These are phyloP conservation scores for Marsdenia floribunda DNA, from an alignment of 257 asterid genomes.

Conservation along the genomic window DNA sequence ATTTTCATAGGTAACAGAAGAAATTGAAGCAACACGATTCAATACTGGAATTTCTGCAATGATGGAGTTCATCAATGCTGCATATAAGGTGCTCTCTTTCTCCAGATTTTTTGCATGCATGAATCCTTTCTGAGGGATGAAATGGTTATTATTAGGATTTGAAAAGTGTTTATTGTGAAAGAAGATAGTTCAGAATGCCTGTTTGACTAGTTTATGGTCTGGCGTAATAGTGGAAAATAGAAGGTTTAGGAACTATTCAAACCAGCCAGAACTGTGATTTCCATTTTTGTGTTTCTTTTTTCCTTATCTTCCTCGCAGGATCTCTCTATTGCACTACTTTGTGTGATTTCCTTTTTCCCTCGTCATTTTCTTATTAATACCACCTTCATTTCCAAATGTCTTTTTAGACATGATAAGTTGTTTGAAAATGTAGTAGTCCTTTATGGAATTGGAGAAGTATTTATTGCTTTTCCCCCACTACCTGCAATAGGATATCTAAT, in stretches of 20 bases:
- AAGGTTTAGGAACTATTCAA: neutral
- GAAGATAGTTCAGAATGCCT: neutral
- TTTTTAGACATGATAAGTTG: no score
- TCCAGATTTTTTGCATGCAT: neutral
- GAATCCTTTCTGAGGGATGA: neutral
- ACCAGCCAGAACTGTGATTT: neutral
- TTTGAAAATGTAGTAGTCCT: no score
- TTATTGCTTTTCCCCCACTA: no score
- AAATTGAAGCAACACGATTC: conserved; percentile 90
- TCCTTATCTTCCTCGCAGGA: neutral
- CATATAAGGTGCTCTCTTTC: conserved; percentile 64
- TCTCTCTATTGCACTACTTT: neutral
- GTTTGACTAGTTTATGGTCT: neutral
- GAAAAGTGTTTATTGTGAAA: neutral
- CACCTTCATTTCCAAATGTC: no score
- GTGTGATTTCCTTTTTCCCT: neutral
- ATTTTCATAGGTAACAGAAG: conserved; percentile 63
- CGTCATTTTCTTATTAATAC: no score
- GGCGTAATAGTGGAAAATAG: neutral
- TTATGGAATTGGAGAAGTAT: no score
- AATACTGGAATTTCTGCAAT: conserved; percentile 98
- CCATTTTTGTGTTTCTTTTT: neutral
- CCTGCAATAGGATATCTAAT: neutral
- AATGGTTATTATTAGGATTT: neutral
- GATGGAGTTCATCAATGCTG: conserved; percentile 97